phyloP scores from a whole-genome alignment of 129 eudicot genomes.

The Escallonia rubra region DNA sequence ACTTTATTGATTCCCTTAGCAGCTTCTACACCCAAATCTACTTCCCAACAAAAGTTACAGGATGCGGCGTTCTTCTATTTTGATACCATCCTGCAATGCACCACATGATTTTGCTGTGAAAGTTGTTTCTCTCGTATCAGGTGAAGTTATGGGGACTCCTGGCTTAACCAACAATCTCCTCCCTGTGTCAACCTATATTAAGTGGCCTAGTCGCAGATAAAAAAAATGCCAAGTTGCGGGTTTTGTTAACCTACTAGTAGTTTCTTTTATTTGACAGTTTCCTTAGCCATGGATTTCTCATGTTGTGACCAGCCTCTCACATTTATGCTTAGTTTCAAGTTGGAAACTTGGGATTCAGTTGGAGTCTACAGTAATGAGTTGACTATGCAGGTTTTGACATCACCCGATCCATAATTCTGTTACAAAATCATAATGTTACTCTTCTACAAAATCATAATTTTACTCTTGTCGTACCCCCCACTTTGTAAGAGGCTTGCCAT shows the following conservation, averaged over 20 bases:
- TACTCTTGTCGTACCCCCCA: neutral
- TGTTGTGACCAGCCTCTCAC: neutral
- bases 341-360: neutral
- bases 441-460: neutral
- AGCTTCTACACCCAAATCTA: slow-evolving; percentile 13
- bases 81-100: neutral
- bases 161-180: slow-evolving; percentile 32
- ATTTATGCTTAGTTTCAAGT: slow-evolving; percentile 1
- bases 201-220: neutral
- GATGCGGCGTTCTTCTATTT: slow-evolving; percentile 8
- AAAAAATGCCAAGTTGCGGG: too few species aligned
- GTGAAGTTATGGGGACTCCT: slow-evolving; percentile 28
- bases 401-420: slow-evolving; percentile 24
- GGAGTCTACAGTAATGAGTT: neutral
- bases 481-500: too few species aligned
- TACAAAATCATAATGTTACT: neutral
- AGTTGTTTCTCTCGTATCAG: slow-evolving; percentile 12
- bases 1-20: slow-evolving; percentile 18
- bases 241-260: too few species aligned
- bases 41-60: slow-evolving; percentile 7
- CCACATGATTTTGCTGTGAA: slow-evolving; percentile 13
- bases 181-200: slow-evolving; percentile 9
- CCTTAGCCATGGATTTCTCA: too few species aligned
- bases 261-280: too few species aligned
- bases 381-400: slow-evolving; percentile 11